A percentile compares a stretch with the other conserved stretches of the same genome.
phyloP scores from a whole-genome alignment of 495 filamentous ascomycete genomes.

The Penicillium simplicissimum region DNA sequence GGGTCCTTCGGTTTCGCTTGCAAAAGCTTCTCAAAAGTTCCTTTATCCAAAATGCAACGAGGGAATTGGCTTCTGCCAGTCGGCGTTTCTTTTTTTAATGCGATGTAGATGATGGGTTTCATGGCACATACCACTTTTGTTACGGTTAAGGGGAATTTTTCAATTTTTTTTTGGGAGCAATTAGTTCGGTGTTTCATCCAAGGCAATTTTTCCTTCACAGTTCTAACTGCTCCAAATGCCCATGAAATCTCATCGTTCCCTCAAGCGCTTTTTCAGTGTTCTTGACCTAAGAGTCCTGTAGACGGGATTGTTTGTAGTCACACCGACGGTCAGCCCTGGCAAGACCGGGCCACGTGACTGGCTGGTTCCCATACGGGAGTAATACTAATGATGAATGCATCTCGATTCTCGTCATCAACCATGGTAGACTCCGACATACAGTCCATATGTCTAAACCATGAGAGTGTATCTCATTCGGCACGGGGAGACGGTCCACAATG shows the following conservation, averaged over 20 bases:
- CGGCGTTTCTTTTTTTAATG: slow-evolving; percentile 30
- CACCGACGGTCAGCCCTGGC: background rate
- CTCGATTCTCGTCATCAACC: background rate
- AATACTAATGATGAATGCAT: too few species aligned
- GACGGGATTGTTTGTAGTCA: background rate
- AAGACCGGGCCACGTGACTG: background rate
- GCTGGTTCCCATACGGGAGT: too few species aligned
- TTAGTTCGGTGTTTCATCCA: slow-evolving; percentile 36
- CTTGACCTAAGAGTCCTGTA: slow-evolving; percentile 4
- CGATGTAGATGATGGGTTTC: slow-evolving; percentile 33
- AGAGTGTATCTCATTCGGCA: slow-evolving; percentile 78
- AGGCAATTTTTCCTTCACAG: slow-evolving; percentile 35
- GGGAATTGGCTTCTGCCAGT: slow-evolving; percentile 31
- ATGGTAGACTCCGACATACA: background rate
- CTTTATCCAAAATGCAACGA: slow-evolving; percentile 23
- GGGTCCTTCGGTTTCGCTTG: slow-evolving; percentile 20
- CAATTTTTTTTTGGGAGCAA: slow-evolving; percentile 27
- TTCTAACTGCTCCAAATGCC: slow-evolving; percentile 38
- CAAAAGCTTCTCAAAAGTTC: slow-evolving; percentile 26
- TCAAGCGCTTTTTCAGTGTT: slow-evolving; percentile 24
- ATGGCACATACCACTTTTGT: slow-evolving; percentile 36
- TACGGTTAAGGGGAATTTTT: slow-evolving; percentile 22
- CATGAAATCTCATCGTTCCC: slow-evolving; percentile 36
- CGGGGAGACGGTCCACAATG: slow-evolving; percentile 87
- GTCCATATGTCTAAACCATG: slow-evolving; percentile 43